Evolutionary conservation across 2,329 filamentous ascomycete genomes (phyloP).

Genomic region (Trichoderma simmonsii): DNA sequence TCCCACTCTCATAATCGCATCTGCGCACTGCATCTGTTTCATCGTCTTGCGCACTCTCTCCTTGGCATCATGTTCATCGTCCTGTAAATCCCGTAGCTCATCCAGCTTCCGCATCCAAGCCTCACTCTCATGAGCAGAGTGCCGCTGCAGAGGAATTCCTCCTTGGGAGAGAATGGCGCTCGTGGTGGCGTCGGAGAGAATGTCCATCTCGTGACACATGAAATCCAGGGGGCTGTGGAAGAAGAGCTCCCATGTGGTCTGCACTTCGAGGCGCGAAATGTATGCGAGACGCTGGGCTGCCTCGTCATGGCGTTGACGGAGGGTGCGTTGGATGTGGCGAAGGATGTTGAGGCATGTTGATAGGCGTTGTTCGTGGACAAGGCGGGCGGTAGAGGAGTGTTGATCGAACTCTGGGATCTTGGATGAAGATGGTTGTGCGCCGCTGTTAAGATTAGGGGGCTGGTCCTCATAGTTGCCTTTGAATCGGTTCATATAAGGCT

Average conservation of each 20-base stretch:
- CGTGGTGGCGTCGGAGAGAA: not conserved
- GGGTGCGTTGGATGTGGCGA: not conserved
- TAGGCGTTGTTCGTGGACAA: not conserved
- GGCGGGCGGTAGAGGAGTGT: not conserved
- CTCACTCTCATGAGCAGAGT: not conserved
- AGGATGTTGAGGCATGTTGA: slow-evolving; percentile 9
- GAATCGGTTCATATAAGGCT: not conserved
- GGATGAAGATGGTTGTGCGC: not conserved
- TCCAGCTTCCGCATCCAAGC: not conserved
- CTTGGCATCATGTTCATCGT: not conserved
- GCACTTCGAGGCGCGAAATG: not conserved
- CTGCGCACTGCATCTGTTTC: not conserved
- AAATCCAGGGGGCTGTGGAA: slow-evolving; percentile 3
- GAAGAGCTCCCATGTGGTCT: slow-evolving; percentile 7
- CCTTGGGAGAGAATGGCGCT: not conserved
- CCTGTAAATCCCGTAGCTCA: not conserved
- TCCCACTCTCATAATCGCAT: not conserved
- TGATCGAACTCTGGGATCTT: not conserved
- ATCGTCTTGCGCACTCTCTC: not conserved
- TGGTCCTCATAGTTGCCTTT: not conserved
- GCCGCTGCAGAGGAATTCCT: not conserved
- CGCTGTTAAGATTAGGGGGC: not conserved
- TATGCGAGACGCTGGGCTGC: not conserved
- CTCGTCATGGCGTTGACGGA: not conserved
- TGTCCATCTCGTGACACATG: not conserved